Conservation (phyloP, 768 basidiomycete genomes). For the Phaffia tasmanica region DNA sequence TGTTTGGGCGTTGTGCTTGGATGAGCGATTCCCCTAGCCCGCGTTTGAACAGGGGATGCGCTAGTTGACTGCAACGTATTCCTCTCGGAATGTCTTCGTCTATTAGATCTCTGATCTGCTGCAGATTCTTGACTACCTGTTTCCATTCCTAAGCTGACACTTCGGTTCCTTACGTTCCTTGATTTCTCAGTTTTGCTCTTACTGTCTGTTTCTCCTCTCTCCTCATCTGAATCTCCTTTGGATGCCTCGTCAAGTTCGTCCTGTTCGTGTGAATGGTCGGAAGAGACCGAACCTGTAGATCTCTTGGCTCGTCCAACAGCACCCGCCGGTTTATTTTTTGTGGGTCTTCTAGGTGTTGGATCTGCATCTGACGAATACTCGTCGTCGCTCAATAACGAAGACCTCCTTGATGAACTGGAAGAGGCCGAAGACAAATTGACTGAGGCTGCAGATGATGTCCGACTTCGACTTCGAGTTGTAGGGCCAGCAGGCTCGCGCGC, state of each 20-base stretch:
- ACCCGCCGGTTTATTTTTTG: background rate
- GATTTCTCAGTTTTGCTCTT: too few relatives aligned
- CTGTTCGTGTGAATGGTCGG: too few relatives aligned
- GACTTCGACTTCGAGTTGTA: constrained; percentile 17
- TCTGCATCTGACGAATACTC: background rate
- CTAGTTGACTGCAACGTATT: too few relatives aligned
- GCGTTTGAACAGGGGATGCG: too few relatives aligned
- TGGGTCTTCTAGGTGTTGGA: background rate
- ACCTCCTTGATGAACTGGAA: background rate
- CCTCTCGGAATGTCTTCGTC: too few relatives aligned
- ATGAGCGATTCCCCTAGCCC: too few relatives aligned
- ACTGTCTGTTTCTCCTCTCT: too few relatives aligned
- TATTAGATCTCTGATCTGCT: too few relatives aligned
- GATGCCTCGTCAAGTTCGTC: background rate
- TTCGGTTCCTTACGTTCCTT: too few relatives aligned
- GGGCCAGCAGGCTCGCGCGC: background rate
- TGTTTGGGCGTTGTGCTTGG: too few relatives aligned
- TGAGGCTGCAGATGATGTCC: background rate
- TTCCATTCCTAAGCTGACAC: too few relatives aligned
- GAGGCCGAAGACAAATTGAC: background rate
- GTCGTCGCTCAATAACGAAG: background rate
- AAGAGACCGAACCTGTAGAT: background rate
- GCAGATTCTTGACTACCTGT: too few relatives aligned
- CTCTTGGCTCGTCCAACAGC: background rate
- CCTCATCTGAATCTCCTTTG: background rate